Evolutionary conservation across 2,329 filamentous ascomycete genomes (phyloP).

Genomic region (Lachnellula hyalina): DNA sequence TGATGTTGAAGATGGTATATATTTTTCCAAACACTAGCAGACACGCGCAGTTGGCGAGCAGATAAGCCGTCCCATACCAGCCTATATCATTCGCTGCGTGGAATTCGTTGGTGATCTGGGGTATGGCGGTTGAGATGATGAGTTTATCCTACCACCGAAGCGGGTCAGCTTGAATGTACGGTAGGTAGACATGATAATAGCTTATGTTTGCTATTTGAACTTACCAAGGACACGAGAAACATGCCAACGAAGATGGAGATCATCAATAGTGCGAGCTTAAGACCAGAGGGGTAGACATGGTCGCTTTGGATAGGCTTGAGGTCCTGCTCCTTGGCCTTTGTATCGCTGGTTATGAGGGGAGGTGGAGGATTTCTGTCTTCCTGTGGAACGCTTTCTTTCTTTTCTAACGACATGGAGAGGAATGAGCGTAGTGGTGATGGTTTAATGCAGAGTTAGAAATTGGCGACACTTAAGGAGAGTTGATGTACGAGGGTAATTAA

Average conservation of each 20-base stretch:
- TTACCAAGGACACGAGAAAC: conserved; percentile 12
- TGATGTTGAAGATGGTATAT: conserved; percentile 39
- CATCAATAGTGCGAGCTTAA: conserved; percentile 11
- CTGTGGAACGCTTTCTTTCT: too few species aligned
- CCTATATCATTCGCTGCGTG: conserved; percentile 48
- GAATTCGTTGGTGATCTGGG: conserved; percentile 45
- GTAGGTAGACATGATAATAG: background rate
- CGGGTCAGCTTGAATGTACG: background rate
- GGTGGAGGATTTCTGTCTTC: too few species aligned
- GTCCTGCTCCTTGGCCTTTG: background rate
- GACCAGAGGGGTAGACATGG: conserved; percentile 9
- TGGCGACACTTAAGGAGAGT: background rate
- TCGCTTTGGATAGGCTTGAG: background rate
- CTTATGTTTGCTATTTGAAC: background rate
- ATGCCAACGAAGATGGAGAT: conserved; percentile 8
- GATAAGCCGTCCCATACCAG: conserved; percentile 51
- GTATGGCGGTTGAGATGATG: conserved; percentile 33
- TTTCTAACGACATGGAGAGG: too few species aligned
- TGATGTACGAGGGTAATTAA: background rate
- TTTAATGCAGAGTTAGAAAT: too few species aligned
- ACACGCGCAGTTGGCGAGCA: conserved; percentile 43
- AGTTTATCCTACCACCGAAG: conserved; percentile 1
- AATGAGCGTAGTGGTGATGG: too few species aligned
- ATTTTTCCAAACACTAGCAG: conserved; percentile 49
- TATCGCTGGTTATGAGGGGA: too few species aligned